phyloP scores from a whole-genome alignment of 2,329 filamentous ascomycete genomes.

The Xylaria sp. region DNA sequence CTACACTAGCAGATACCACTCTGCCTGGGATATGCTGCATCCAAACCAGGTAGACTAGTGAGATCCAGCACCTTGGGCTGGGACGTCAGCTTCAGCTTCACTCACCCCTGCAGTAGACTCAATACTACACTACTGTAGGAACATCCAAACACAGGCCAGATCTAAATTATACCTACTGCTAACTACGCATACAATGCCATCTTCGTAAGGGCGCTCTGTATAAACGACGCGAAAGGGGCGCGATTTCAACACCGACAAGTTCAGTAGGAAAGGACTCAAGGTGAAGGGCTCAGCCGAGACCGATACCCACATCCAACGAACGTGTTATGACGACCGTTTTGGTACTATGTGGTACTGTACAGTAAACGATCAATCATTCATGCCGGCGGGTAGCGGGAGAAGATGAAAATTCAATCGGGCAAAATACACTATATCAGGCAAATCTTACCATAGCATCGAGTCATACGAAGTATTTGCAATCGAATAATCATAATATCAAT shows the following conservation, averaged over 20 bases:
- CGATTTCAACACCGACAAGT: no score
- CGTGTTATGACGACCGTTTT: background rate
- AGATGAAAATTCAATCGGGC: background rate
- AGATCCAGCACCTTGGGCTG: slow-evolving; percentile 31
- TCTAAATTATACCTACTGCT: no score
- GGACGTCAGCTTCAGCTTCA: slow-evolving; percentile 23
- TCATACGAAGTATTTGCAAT: background rate
- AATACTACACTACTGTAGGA: background rate
- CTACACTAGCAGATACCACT: slow-evolving; percentile 22
- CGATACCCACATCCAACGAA: no score
- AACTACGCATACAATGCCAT: no score
- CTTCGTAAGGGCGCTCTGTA: no score
- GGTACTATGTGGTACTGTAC: no score
- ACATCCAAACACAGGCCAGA: no score
- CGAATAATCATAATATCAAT: background rate
- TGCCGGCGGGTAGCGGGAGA: background rate
- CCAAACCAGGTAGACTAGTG: slow-evolving; percentile 20
- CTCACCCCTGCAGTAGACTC: slow-evolving; percentile 11
- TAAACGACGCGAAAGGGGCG: no score
- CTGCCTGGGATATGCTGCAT: slow-evolving; percentile 27
- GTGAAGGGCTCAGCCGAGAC: no score
- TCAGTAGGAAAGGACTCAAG: no score
- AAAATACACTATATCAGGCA: no score
- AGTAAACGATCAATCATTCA: background rate
- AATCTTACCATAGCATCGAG: background rate